A percentile compares a stretch with the other conserved stretches of the same genome.
Evolutionary conservation across 2,329 filamentous ascomycete genomes (phyloP).

Genomic region (Plenodomus biglobosus): DNA sequence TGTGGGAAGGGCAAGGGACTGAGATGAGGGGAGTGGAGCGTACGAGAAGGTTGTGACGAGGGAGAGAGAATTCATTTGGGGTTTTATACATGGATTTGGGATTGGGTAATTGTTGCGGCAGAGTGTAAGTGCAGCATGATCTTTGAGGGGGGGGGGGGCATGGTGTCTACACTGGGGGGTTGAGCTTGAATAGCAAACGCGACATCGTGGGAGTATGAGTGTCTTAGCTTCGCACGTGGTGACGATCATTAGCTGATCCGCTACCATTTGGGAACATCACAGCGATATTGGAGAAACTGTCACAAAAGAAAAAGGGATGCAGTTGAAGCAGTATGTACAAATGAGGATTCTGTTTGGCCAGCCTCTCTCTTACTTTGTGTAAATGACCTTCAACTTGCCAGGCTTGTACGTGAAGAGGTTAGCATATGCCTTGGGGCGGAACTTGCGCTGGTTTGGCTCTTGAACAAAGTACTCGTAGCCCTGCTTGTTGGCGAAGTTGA

Average conservation of each 20-base stretch:
- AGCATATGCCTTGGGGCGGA: slow-evolving; percentile 90
- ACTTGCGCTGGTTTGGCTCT: slow-evolving; percentile 86
- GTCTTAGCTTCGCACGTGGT: not conserved
- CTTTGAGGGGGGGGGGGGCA: too few species aligned
- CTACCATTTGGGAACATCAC: too few species aligned
- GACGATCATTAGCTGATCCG: not conserved
- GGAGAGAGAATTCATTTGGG: too few species aligned
- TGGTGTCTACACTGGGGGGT: too few species aligned
- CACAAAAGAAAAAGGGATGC: slow-evolving; percentile 7
- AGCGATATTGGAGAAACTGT: not conserved
- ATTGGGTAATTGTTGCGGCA: too few species aligned
- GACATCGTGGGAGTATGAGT: not conserved
- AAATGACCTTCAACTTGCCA: slow-evolving; percentile 80
- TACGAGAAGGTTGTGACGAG: too few species aligned
- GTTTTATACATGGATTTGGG: too few species aligned
- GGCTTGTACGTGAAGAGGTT: slow-evolving; percentile 90
- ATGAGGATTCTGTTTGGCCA: slow-evolving; percentile 4
- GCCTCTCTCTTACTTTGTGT: slow-evolving; percentile 66
- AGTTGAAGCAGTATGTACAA: slow-evolving; percentile 33
- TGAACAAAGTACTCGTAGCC: slow-evolving; percentile 99
- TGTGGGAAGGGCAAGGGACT: too few species aligned
- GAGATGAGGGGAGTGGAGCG: too few species aligned
- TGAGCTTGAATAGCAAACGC: too few species aligned
- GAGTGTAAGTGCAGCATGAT: too few species aligned
- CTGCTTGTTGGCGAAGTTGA: slow-evolving; percentile 95